These are phyloP conservation scores for Jaltomata sinuosa DNA, from an alignment of 257 asterid species.

Conservation along the genomic window DNA sequence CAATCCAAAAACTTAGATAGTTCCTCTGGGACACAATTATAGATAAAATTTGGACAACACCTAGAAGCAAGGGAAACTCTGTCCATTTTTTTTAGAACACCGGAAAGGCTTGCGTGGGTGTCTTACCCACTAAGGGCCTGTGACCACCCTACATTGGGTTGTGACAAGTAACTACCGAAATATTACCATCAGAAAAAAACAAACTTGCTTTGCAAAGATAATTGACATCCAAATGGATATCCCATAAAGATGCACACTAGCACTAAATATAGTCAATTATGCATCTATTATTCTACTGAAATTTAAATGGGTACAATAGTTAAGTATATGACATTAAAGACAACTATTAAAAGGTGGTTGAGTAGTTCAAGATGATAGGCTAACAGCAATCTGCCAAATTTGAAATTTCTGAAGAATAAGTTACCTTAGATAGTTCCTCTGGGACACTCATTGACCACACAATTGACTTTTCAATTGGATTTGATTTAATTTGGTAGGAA, in stretches of 20 bases:
- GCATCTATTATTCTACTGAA: background rate
- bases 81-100: background rate
- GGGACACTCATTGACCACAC: slow-evolving; percentile 72
- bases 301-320: background rate
- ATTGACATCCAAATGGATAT: background rate
- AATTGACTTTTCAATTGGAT: slow-evolving; percentile 68
- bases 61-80: background rate
- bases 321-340: background rate
- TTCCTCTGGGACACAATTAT: too few relatives aligned
- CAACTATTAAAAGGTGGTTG: background rate
- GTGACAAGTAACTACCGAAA: background rate
- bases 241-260: background rate
- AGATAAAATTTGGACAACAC: background rate
- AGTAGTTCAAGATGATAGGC: background rate
- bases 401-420: background rate
- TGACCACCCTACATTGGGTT: background rate
- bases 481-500: slow-evolving; percentile 63
- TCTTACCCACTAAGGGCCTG: background rate
- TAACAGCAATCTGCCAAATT: background rate
- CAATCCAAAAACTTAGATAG: too few relatives aligned
- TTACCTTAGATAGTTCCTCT: slow-evolving; percentile 52
- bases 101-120: background rate
- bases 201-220: background rate
- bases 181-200: background rate
- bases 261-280: background rate